A percentile compares a stretch with the other conserved stretches of the same genome.
Evolutionary conservation across 768 basidiomycete genomes (phyloP).

Genomic region (Sistotremastrum niveocremeum): DNA sequence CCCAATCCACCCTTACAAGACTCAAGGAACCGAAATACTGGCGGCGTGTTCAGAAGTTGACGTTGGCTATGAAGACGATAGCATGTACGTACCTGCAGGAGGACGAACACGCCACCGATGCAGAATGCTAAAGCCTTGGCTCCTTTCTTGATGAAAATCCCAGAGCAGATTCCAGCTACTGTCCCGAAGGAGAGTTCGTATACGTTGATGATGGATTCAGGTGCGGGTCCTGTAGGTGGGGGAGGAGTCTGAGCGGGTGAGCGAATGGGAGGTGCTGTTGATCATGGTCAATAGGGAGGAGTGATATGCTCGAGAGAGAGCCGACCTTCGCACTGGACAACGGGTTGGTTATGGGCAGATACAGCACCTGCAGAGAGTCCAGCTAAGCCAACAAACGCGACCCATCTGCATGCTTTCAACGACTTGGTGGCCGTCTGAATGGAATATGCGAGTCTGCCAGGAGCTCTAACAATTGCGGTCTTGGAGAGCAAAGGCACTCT

Average conservation of each 20-base stretch:
- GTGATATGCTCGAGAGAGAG: background rate
- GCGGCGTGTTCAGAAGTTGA: background rate
- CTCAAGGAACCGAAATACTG: constrained; percentile 73
- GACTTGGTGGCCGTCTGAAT: no score
- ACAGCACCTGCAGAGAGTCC: no score
- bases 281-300: background rate
- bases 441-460: no score
- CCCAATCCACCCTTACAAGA: constrained; percentile 73
- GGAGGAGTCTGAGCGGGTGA: background rate
- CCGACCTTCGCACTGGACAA: no score
- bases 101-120: constrained; percentile 81
- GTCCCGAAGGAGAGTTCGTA: constrained; percentile 85
- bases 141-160: constrained; percentile 94
- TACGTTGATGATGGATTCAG: constrained; percentile 59
- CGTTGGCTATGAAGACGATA: background rate
- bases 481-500: no score
- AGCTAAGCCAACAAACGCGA: no score
- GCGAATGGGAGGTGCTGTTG: background rate
- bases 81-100: constrained; percentile 61
- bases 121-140: constrained; percentile 69
- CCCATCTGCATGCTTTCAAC: no score
- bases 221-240: constrained; percentile 26
- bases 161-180: constrained; percentile 76
- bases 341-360: no score
- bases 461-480: no score